Evolutionary conservation across 1,284 basidiomycete genomes (phyloP), one percentile per base, ranked within the genome.

Genomic region (Apiotrichum gracile): DNA sequence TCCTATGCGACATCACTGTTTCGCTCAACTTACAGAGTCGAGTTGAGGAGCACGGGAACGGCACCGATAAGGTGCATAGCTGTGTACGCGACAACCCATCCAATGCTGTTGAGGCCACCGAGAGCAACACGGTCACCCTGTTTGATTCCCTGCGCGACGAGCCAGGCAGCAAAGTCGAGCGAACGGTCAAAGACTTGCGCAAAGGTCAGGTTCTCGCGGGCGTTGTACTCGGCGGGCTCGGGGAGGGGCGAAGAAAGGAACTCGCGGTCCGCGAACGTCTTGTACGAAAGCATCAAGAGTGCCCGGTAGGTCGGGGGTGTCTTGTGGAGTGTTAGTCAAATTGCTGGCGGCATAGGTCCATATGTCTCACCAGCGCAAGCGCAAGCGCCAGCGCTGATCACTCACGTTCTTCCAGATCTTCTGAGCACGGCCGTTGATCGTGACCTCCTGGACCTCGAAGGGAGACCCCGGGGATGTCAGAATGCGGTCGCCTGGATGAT

Each of bases 321-420:
- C 68, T 70, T 42, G n/a, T n/a, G 12, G 27, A 10, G 10, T 38
- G 24, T 46, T 22, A 46, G 26, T 19, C 6, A 12, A 7, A 2
- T 17, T 19, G 7, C n/a, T 19, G 8, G n/a, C n/a, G n/a, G n/a
- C n/a, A n/a, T n/a, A n/a, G n/a, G n/a, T n/a, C n/a, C n/a, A n/a
- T n/a, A n/a, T 7, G 13, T 9, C 13, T 34, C 33, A 14, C 33
- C 8, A 14, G 33, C 6, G 33, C 33, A 34, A 16, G 4, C 7
- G 5, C 14, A 5, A 34, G 33, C 7, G n/a, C n/a, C 33, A 14
- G 17, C 13, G 17, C 6, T 14, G 9, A 31, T 4, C 31, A 58
- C 67, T 49, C 33, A 71, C 70, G 57, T 68, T 55, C 61, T 73
- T 73, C 69, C 69, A 73, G 25, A 59, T 56, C 25, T 62, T 58